Evolutionary conservation across 169 alveolate genomes (phyloP), one percentile per base, ranked within the genome.

Genomic region (Babesia ovis): DNA sequence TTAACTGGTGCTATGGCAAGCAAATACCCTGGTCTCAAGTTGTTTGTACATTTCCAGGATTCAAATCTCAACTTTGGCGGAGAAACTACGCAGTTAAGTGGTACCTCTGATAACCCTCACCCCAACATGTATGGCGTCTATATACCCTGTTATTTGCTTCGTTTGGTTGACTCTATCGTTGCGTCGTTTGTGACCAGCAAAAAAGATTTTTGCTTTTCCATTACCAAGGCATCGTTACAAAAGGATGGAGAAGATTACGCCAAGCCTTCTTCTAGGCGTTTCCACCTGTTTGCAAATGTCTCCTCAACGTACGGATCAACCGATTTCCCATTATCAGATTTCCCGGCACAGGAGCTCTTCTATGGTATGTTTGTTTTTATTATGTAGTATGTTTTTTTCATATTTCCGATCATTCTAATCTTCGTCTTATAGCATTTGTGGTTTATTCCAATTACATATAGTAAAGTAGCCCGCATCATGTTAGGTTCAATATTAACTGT

Each of bases 261-360:
- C 53, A 22, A 45, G 34, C 74, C 74, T 0, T 25, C 59, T 4
- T 64, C 74, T 0, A 64, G 29, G 48, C 59, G 74, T 22, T 48
- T 48, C 37, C 59, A 64, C 23, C 39, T 64, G 8, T 50, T 64
- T 27, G 61, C 74, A 9, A 64, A 64, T 22, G 74, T 39, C 8
- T 64, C 74, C 14, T 4, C 74, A 3, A 64, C 74, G n/a, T 48
- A 64, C 37, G 39, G 31, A 31, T 64, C 74, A 5, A 46, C 74
- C 20, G 29, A 14, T 31, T 27, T 64, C 37, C 74, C 74, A 4
- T 11, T 64, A 11, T 2, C 61, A 9, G 53, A 64, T 8, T 12
- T 48, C 37, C 43, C 59, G 29, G 51, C 59, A 1, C 61, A 64
- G 39, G 74, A 64, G 35, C 61, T 64, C 29, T 64, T 64, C 12